Conservation (phyloP, 2,329 filamentous ascomycete genomes). For the Aspergillus novofumigatus region DNA sequence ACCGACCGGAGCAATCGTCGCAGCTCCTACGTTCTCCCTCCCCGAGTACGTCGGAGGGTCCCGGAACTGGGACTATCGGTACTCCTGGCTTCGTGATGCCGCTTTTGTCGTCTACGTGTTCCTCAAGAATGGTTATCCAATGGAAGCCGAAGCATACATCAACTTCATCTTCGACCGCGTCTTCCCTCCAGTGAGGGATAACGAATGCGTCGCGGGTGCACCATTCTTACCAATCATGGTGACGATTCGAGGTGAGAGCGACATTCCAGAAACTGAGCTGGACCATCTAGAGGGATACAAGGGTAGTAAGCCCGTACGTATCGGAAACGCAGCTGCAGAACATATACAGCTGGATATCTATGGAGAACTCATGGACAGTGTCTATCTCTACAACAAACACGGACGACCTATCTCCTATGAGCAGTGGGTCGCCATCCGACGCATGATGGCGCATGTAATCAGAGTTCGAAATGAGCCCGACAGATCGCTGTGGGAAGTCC, state of each 20-base stretch:
- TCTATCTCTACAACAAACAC: constrained; percentile 76
- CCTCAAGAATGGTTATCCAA: constrained; percentile 68
- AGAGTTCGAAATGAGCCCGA: constrained; percentile 64
- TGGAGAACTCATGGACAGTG: constrained; percentile 71
- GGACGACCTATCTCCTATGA: constrained; percentile 74
- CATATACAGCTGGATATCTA: constrained; percentile 78
- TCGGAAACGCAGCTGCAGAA: constrained; percentile 72
- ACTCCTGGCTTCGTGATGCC: constrained; percentile 72
- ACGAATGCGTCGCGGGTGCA: constrained; percentile 49
- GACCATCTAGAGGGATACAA: constrained; percentile 69
- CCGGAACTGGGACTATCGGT: constrained; percentile 52
- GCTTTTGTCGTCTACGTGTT: constrained; percentile 75
- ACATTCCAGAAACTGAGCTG: constrained; percentile 67
- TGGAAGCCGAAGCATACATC: constrained; percentile 75
- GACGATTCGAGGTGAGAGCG: constrained; percentile 68
- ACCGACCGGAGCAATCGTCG: constrained; percentile 72
- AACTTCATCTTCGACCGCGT: constrained; percentile 71
- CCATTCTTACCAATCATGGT: constrained; percentile 71
- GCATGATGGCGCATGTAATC: constrained; percentile 67
- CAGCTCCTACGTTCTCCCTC: constrained; percentile 71
- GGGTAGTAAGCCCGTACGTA: constrained; percentile 66
- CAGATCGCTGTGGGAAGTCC: constrained; percentile 81
- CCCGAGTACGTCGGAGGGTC: constrained; percentile 69
- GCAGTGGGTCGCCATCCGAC: constrained; percentile 67
- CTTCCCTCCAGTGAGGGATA: constrained; percentile 45